Conservation (phyloP, 805 yeast genomes). For the Ogataea sp. region DNA sequence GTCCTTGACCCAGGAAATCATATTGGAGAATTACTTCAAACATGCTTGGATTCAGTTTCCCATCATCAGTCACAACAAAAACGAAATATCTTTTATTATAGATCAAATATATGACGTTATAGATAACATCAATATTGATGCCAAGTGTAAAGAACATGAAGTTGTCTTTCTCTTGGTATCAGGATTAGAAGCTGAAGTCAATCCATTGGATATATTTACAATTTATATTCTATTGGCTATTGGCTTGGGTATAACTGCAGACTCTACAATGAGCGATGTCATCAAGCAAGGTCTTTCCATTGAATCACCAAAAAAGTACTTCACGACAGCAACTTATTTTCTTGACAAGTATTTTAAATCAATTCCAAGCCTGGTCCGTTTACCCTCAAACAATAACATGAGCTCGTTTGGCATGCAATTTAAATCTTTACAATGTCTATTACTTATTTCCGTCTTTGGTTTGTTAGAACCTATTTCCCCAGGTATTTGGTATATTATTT, state of each 20-base stretch:
- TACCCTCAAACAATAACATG: neutral
- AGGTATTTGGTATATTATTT: slow-evolving; percentile 39
- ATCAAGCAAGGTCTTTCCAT: neutral
- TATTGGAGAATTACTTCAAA: slow-evolving; percentile 6
- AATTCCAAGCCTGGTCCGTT: slow-evolving; percentile 3
- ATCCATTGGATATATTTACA: slow-evolving; percentile 8
- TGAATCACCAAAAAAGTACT: slow-evolving; percentile 4
- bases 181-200: slow-evolving; percentile 1
- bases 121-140: neutral
- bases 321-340: slow-evolving; percentile 7
- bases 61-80: neutral
- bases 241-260: slow-evolving; percentile 7
- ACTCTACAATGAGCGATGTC: neutral
- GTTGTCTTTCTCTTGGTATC: neutral
- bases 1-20: neutral
- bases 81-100: neutral
- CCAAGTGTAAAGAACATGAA: neutral
- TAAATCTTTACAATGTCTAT: slow-evolving; percentile 31
- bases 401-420: slow-evolving; percentile 11
- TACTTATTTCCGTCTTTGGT: slow-evolving; percentile 32
- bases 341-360: slow-evolving; percentile 7
- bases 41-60: slow-evolving; percentile 13
- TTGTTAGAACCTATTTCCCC: slow-evolving; percentile 39
- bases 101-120: neutral
- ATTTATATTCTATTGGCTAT: slow-evolving; percentile 10